phyloP scores from a whole-genome alignment of 306 rosid genomes.

The Amphicarpaea edgeworthii region DNA sequence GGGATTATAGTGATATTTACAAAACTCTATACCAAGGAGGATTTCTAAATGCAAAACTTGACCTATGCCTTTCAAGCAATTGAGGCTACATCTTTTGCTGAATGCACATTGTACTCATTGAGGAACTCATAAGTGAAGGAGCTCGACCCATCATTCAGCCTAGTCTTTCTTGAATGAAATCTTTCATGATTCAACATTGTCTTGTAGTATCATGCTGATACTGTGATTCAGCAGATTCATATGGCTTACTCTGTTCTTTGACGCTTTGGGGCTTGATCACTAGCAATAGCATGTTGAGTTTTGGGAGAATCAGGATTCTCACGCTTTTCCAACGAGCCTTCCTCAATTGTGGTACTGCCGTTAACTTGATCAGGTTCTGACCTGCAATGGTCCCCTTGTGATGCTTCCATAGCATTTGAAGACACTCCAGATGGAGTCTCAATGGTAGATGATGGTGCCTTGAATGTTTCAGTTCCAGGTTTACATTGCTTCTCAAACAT shows the following conservation, averaged over 20 bases:
- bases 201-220: constrained; percentile 40
- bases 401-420: constrained; percentile 51
- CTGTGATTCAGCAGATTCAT: constrained; percentile 40
- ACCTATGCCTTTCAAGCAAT: constrained; percentile 32
- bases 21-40: constrained; percentile 4
- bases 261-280: constrained; percentile 61
- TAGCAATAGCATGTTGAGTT: constrained; percentile 40
- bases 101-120: constrained; percentile 1
- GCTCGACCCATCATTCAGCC: constrained; percentile 46
- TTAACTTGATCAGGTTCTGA: constrained; percentile 44
- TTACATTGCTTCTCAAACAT: constrained; percentile 78
- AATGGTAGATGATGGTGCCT: constrained; percentile 45
- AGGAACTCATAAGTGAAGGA: constrained; percentile 19
- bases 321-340: constrained; percentile 42
- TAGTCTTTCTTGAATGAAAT: constrained; percentile 31
- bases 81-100: constrained; percentile 23
- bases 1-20: constrained; percentile 9
- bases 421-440: constrained; percentile 55
- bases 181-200: constrained; percentile 41
- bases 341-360: constrained; percentile 42
- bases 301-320: constrained; percentile 53
- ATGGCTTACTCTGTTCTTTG: constrained; percentile 55
- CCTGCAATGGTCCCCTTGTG: constrained; percentile 46
- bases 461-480: constrained; percentile 42
- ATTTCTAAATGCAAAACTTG: constrained; percentile 18